phyloP scores from a whole-genome alignment of 2,329 filamentous ascomycete genomes.

The Alternaria burnsii region DNA sequence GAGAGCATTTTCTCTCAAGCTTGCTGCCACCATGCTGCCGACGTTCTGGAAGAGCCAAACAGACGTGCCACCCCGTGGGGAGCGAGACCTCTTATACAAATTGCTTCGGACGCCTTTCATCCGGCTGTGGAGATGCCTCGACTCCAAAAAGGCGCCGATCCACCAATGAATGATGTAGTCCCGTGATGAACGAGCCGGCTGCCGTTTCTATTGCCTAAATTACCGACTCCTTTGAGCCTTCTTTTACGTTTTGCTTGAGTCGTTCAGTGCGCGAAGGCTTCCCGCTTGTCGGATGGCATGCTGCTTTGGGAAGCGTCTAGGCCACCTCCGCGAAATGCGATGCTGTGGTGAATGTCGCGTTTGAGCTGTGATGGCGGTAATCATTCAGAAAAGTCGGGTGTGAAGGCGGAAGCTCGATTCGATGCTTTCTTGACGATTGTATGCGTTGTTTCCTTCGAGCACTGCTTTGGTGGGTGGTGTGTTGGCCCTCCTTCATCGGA shows the following conservation, averaged over 20 bases:
- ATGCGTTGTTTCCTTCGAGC: not conserved
- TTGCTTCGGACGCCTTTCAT: conserved; percentile 18
- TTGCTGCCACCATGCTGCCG: conserved; percentile 1
- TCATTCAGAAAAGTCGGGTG: too few species aligned
- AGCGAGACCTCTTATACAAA: conserved; percentile 16
- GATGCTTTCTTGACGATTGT: too few species aligned
- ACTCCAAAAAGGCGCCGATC: conserved; percentile 10
- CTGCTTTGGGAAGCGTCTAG: conserved; percentile 11
- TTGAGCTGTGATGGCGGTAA: not conserved
- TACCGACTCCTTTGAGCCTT: conserved; percentile 3
- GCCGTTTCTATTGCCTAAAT: conserved; percentile 13
- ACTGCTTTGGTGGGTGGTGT: not conserved
- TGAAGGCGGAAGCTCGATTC: rapidly evolving
- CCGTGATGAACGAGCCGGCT: conserved; percentile 11
- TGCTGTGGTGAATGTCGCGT: conserved; percentile 3
- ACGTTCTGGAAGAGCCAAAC: conserved; percentile 10
- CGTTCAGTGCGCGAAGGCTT: conserved; percentile 1
- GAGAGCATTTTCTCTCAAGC: not conserved
- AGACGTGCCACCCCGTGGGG: conserved; percentile 19
- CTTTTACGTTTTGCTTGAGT: conserved; percentile 4
- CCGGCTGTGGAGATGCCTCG: conserved; percentile 21
- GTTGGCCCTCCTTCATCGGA: not conserved
- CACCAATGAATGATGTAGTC: conserved; percentile 18
- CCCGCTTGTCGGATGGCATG: conserved; percentile 13
- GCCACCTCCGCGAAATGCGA: conserved; percentile 1